These are phyloP conservation scores for Raddia distichophylla DNA, from an alignment of 176 grass and related monocot genomes.

Conservation along the genomic window DNA sequence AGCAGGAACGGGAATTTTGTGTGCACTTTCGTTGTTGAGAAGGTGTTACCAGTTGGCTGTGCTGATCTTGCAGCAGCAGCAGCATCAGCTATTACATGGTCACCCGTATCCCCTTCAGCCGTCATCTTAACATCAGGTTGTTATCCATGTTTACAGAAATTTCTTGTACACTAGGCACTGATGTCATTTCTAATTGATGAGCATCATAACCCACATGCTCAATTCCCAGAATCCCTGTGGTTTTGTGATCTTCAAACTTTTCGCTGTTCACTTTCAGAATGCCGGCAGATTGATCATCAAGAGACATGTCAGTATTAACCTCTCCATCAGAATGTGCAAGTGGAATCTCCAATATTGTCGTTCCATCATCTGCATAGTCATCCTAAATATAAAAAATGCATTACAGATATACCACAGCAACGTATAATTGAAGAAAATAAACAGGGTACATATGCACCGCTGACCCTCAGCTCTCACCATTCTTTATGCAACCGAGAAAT, in stretches of 20 bases:
- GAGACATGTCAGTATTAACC: constrained; percentile 43
- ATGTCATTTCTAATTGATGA: no score
- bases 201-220: no score
- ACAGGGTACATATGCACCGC: no score
- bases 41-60: constrained; percentile 98
- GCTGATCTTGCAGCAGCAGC: constrained; percentile 97
- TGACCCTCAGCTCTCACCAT: no score
- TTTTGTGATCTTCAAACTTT: constrained; percentile 14
- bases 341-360: constrained; percentile 64
- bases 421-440: constrained; percentile 7
- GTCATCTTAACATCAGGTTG: constrained; percentile 42
- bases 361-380: constrained; percentile 64
- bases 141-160: background rate
- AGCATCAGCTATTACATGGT: constrained; percentile 89
- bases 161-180: no score
- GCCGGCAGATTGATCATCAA: constrained; percentile 41
- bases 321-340: constrained; percentile 51
- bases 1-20: constrained; percentile 98
- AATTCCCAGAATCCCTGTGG: no score
- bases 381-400: constrained; percentile 71
- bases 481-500: no score
- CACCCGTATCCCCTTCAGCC: constrained; percentile 53
- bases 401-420: constrained; percentile 35
- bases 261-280: constrained; percentile 47
- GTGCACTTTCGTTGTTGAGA: constrained; percentile 88